Evolutionary conservation across 225 moss, liverwort and hornwort genomes (phyloP).

Genomic region (Climacium dendroides): DNA sequence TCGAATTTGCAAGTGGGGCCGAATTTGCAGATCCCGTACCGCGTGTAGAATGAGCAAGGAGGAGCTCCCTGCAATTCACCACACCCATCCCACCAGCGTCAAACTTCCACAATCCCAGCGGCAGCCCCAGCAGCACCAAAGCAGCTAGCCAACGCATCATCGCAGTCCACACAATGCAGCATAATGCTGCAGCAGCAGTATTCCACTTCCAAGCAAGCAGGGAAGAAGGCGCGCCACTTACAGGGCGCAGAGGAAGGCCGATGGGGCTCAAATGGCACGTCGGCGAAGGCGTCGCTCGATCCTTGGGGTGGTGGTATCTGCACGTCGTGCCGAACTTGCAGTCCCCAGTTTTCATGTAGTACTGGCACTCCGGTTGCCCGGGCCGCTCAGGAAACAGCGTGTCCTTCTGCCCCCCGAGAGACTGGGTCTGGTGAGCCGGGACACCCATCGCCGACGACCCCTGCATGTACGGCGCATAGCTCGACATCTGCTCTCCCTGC

Average conservation of each 20-base stretch:
- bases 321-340: conserved; percentile 99
- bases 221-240: conserved; percentile 24
- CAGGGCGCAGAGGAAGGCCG: conserved; percentile 97
- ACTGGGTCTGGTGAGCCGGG: conserved; percentile 57
- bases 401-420: conserved; percentile 56
- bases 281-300: conserved; percentile 65
- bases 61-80: conserved; percentile 65
- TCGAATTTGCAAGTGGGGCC: conserved; percentile 99
- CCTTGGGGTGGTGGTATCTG: conserved; percentile 96
- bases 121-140: background rate
- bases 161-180: too few relatives aligned
- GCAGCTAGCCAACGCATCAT: too few relatives aligned
- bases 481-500: conserved; percentile 68
- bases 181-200: background rate
- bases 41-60: conserved; percentile 87
- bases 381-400: conserved; percentile 84
- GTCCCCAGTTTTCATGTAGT: conserved; percentile 99
- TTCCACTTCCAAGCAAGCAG: background rate
- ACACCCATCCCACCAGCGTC: background rate
- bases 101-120: background rate
- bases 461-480: conserved; percentile 65
- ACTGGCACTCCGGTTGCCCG: conserved; percentile 92
- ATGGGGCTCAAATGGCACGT: conserved; percentile 58
- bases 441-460: conserved; percentile 78
- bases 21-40: conserved; percentile 96